A percentile compares a stretch with the other conserved stretches of the same genome.
Conservation (phyloP, 1,284 basidiomycete genomes). For the Ustilago nuda region DNA sequence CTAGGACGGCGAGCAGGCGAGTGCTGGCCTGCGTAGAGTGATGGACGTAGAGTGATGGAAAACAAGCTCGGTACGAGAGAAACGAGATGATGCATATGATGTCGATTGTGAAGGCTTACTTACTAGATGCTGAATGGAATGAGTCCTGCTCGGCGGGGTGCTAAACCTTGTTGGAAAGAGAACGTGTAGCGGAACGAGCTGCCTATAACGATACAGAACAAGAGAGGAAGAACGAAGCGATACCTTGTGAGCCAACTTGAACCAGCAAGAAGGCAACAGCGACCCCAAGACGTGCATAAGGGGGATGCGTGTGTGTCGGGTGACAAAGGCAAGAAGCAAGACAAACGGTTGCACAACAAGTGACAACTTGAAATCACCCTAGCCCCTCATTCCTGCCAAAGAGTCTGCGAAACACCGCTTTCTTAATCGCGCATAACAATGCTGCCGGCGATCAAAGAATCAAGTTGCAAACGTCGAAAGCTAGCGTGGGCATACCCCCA, state of each 20-base stretch:
- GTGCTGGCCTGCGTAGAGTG: neutral
- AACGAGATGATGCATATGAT: conserved; percentile 1
- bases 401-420: neutral
- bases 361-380: conserved; percentile 1
- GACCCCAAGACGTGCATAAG: neutral
- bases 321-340: neutral
- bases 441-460: conserved; percentile 27
- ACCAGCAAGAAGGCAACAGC: conserved; percentile 5
- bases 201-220: conserved; percentile 15
- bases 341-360: conserved; percentile 12
- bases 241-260: conserved; percentile 11
- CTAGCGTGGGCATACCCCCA: neutral
- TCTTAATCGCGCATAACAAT: neutral
- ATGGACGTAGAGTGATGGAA: neutral
- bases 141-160: conserved; percentile 7
- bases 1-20: neutral
- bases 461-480: conserved; percentile 2
- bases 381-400: neutral
- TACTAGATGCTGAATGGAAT: conserved; percentile 21
- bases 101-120: conserved; percentile 19
- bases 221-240: conserved; percentile 4
- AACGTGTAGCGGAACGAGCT: conserved; percentile 10
- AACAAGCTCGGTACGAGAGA: conserved; percentile 18
- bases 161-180: neutral
- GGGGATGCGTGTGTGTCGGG: conserved; percentile 1